Base-by-base conservation (phyloP, 257 asterid species). In the Eucommia ulmoides region DNA sequence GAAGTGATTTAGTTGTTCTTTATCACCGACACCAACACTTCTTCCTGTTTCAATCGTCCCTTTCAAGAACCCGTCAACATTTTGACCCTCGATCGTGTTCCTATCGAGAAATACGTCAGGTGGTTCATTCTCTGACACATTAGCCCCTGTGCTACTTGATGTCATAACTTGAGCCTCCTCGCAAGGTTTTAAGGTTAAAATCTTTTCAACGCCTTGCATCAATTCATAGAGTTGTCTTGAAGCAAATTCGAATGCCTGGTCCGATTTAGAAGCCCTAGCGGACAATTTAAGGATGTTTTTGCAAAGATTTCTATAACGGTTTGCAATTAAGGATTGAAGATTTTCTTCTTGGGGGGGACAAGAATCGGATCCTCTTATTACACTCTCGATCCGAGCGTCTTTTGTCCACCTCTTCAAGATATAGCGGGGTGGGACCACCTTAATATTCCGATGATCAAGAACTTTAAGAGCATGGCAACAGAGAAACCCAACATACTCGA, bases 401-500 rank as follows among this genome's bases (percentile, higher is more conserved):
- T 65, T 71, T n/a, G 79, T 63, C 85, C 85, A 77, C 61, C 85
- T 77, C 61, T 64, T 77, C 74, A 74, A 54, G 52, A 77, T 71
- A 75, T 70, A 77, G 53, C 49, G 52, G 17, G 68, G 59, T 5
- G 85, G 85, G 50, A 77, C 73, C 51, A 73, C 55, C 68, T 77
- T 77, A 46, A 77, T 71, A 53, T 77, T 77, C 23, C 71, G 70
- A 70, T 77, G 74, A 70, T 74, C 81, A 48, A 77, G 81, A 44
- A 77, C 81, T 60, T 74, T 77, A 33, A 77, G 68, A 41, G 79
- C 76, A 65, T 77, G 85, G 66, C 81, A 55, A 65, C 85, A 77
- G 63, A 77, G 51, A 57, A 77, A 35, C 14, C 81, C 85, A n/a
- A 65, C 73, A 21, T 74, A 75, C 67, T 74, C 85, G 58, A 77